Evolutionary conservation across 148 eudicot species (phyloP), one percentile per base, ranked within the genome.

Genomic region (Chenopodium quinoa): DNA sequence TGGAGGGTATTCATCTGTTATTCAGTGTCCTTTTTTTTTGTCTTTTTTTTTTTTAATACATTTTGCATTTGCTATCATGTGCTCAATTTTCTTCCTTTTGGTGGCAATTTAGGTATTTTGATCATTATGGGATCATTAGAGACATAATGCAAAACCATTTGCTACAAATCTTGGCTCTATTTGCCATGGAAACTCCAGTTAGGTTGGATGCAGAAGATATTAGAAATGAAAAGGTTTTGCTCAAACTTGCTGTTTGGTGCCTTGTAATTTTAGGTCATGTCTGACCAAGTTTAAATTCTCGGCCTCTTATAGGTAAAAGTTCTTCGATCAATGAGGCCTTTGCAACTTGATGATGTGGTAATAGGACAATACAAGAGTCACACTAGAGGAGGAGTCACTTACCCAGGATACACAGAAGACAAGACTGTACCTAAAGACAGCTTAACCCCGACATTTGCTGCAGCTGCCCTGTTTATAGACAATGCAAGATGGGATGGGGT

Each of bases 131-230:
- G 68, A 95, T 95, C 73, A 92, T 95, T 68, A 91, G 97, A 89
- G 99, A 95, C 83, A 95, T 95, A 79, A 95, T 95, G 99, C 99
- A 95, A 84, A 95, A 95, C 78, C 99, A 95, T 92, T 87, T 95
- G 89, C 91, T 95, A 60, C 99, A 95, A 88, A 95, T 95, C 56
- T 78, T 95, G 82, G 99, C 99, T 73, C 90, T 95, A 68, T 95
- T 95, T 88, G 99, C 99, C 79, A 95, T 95, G 99, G 99, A 96
- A 88, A 93, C 99, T 29, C 99, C 99, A 34, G 99, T 93, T 82
- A 92, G 97, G 86, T 93, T 92, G 83, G 99, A 96, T 83, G 99
- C 91, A 23, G 99, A 95, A 88, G 99, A 95, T 87, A 96, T 96
- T 78, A 92, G 98, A 82, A 96, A 93, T 75, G 99, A 96, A 86